A percentile compares a stretch with the other conserved stretches of the same genome.
These are phyloP conservation scores for Wallemia hederae DNA, from an alignment of 1,284 basidiomycete genomes.

Conservation along the genomic window DNA sequence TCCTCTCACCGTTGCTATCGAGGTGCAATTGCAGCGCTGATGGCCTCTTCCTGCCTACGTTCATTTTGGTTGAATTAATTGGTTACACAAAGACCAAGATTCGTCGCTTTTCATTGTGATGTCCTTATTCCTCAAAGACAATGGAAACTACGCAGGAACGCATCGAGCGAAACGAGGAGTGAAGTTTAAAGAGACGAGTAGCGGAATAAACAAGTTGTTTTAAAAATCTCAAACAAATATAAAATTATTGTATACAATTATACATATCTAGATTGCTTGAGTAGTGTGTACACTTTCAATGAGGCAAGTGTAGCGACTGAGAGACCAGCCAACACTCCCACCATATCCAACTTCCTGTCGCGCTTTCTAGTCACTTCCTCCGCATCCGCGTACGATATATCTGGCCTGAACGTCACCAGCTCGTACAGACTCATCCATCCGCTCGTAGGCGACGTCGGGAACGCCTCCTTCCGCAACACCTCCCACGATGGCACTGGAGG, in stretches of 20 bases:
- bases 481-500: slow-evolving; percentile 23
- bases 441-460: slow-evolving; percentile 21
- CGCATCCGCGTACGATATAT: slow-evolving; percentile 57
- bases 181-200: too few species aligned
- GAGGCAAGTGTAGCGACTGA: not conserved
- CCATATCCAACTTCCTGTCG: too few species aligned
- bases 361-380: slow-evolving; percentile 10
- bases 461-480: slow-evolving; percentile 12
- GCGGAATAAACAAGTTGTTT: too few species aligned
- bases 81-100: too few species aligned
- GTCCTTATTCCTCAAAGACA: too few species aligned
- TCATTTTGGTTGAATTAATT: not conserved
- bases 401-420: slow-evolving; percentile 89
- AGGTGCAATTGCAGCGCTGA: not conserved
- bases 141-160: too few species aligned
- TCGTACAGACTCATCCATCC: slow-evolving; percentile 84
- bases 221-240: too few species aligned
- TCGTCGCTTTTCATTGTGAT: too few species aligned
- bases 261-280: not conserved
- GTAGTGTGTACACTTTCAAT: not conserved
- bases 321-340: not conserved
- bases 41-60: not conserved
- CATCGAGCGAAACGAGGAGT: too few species aligned
- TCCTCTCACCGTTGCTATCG: too few species aligned
- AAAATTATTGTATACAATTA: too few species aligned